These are phyloP conservation scores for Sphagnum magellanicum DNA, from an alignment of 228 moss, liverwort and hornwort species.

Conservation along the genomic window DNA sequence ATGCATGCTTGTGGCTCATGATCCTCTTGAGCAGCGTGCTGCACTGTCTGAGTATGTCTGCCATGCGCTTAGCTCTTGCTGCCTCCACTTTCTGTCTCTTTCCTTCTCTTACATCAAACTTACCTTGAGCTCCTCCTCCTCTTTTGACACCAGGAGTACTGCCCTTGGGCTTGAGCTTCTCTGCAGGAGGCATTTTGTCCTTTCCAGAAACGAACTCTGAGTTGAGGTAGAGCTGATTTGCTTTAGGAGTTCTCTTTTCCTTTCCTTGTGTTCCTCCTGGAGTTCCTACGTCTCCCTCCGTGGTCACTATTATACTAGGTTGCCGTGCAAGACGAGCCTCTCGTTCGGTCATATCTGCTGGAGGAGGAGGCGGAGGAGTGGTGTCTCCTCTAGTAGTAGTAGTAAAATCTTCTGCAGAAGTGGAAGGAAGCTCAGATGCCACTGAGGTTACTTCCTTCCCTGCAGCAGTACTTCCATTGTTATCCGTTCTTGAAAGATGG, in stretches of 20 bases:
- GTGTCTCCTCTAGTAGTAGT: too few relatives aligned
- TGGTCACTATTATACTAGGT: slow-evolving; percentile 13
- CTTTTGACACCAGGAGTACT: slow-evolving; percentile 3
- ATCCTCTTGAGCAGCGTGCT: slow-evolving; percentile 8
- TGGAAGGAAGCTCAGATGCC: slow-evolving; percentile 5
- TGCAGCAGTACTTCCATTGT: slow-evolving; percentile 4
- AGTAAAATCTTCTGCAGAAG: slow-evolving; percentile 3
- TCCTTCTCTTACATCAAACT: slow-evolving; percentile 3
- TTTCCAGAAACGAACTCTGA: slow-evolving; percentile 21
- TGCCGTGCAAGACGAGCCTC: slow-evolving; percentile 12
- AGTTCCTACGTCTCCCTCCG: slow-evolving; percentile 4
- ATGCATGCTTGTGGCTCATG: slow-evolving; percentile 17
- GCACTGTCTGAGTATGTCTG: slow-evolving; percentile 15
- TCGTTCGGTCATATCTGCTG: neutral
- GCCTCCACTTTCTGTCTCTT: slow-evolving; percentile 17
- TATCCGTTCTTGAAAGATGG: slow-evolving; percentile 11
- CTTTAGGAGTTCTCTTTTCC: slow-evolving; percentile 20
- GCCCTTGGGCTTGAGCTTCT: slow-evolving; percentile 12
- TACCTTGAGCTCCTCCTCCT: slow-evolving; percentile 4
- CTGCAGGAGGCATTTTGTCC: slow-evolving; percentile 12
- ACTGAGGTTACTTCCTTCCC: slow-evolving; percentile 12
- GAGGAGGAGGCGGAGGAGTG: neutral
- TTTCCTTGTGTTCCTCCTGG: slow-evolving; percentile 8
- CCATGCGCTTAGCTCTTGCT: slow-evolving; percentile 1
- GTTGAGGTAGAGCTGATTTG: slow-evolving; percentile 16